Base-by-base conservation (phyloP, 2,329 filamentous ascomycete genomes). In the Curvularia sp. region DNA sequence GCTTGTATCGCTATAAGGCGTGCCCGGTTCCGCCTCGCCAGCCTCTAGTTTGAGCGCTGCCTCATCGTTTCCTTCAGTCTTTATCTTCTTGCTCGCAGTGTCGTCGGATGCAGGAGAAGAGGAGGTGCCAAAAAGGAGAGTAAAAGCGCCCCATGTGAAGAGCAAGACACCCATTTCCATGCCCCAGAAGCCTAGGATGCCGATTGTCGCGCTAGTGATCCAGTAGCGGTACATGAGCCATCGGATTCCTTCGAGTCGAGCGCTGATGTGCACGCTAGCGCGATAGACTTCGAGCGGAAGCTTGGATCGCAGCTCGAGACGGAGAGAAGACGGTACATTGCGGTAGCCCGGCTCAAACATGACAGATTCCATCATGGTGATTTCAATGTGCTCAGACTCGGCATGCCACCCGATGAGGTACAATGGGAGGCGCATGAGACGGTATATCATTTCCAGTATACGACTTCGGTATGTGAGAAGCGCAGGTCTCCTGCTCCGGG, bases 221-320 rank as follows among this genome's bases (percentile, higher is more conserved):
- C 90, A 87, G 79, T 94, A 89, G 60, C 92, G 88, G 70, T 95
- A 95, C 91, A 99, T 96, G 54, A 93, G 69, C 65, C 78, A 85
- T 74, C 86, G 82, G 60, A 97, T 75, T 0, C 94, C 94, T 10
- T 84, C 83, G 63, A 97, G 87, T 52, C 87, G 84, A 4, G 94
- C 93, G 27, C 85, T 87, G 61, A 98, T 86, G 2, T 83, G 84
- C 32, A 96, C 82, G 13, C 78, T 80, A 3, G 86, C 88, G 19
- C 80, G 80, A 74, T 97, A 97, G 5, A 96, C 86, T 74, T 96
- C 91, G 70, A 97, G 83, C 3, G 81, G 81, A 65, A 87, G 83
- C 4, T 85, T 84, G 19, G 87, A 88, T 65, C 93, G 86, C 1
- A 96, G 77, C 70, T 96, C 91, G 0, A 91, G 67, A n/a, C 82